Evolutionary conservation across 768 basidiomycete species (phyloP), one percentile per base, ranked within the genome.

Genomic region (Cyathus striatus): DNA sequence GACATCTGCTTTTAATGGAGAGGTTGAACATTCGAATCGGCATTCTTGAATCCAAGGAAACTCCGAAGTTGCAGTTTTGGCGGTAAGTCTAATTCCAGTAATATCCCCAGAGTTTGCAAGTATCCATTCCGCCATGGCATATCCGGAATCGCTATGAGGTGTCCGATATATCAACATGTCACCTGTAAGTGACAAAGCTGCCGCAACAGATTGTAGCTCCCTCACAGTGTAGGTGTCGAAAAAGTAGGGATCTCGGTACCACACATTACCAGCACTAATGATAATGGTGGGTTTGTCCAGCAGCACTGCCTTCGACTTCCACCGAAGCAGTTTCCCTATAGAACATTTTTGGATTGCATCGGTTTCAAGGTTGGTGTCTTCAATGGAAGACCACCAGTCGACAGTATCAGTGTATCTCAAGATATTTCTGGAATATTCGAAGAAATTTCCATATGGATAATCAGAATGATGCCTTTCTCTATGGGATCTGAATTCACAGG

Each of bases 41-140:
- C 64, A 66, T n/a, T 68, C 54, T 12, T 57, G 55, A 33, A 66
- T 50, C 43, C 54, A 68, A 13, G 68, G 66, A 9, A 50, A 48
- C 0, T 56, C 42, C 3, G 67, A 69, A 9, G 67, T 70, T 12
- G 61, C 55, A 12, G 59, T 38, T 42, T 70, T 68, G 7, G 62
- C 65, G 2, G 60, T 62, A 23, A 70, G 45, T 20, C 63, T 58
- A 4, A 70, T 56, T 1, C 63, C 67, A 9, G 53, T 59, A 25
- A 70, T 66, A 40, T 61, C 55, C 5, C 66, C 63, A 5, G 61
- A 62, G 10, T 57, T 25, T 0, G 68, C 62, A 5, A 69, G 47
- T 23, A 64, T 52, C 68, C 68, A 70, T 49, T 69, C 68, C 0
- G 66, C 68, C 60, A 66, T 58, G 0, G 66, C 64, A 45, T 51